Evolutionary conservation across 352 stramenopile species (phyloP).

Genomic region (Elongisporangium senticosum): DNA sequence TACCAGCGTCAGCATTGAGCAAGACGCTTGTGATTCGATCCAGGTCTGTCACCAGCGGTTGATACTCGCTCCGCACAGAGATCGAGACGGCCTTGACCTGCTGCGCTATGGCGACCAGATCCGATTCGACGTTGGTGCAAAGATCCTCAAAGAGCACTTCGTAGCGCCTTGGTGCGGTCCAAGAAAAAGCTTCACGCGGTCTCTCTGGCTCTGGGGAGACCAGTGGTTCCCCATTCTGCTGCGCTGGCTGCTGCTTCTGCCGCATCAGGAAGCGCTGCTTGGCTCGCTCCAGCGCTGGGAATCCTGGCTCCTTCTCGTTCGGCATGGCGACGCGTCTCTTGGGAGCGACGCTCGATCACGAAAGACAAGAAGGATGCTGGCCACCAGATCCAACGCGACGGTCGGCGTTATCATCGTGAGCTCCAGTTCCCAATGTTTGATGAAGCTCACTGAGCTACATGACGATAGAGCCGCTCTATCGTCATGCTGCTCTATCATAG

Average conservation of each 20-base stretch:
- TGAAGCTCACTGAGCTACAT: too few relatives aligned
- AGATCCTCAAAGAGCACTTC: conserved; percentile 5
- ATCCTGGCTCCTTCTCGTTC: conserved; percentile 1
- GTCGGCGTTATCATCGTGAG: too few relatives aligned
- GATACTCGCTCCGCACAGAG: background rate
- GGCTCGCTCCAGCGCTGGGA: conserved; percentile 20
- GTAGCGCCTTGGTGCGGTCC: conserved; percentile 5
- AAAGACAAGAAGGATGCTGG: too few relatives aligned
- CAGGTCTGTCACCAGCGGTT: background rate
- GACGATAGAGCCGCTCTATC: too few relatives aligned
- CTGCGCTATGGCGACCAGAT: conserved; percentile 14
- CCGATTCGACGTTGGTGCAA: conserved; percentile 16
- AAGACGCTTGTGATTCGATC: background rate
- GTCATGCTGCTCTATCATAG: too few relatives aligned
- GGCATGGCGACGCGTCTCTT: background rate
- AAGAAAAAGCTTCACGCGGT: background rate
- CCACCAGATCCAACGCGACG: too few relatives aligned
- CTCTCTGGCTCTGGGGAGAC: background rate
- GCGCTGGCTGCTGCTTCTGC: conserved; percentile 1
- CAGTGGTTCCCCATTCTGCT: background rate
- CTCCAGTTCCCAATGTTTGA: too few relatives aligned
- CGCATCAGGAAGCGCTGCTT: conserved; percentile 21
- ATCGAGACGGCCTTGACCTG: conserved; percentile 10
- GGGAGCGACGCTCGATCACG: too few relatives aligned
- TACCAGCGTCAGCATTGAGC: background rate